Evolutionary conservation across 495 filamentous ascomycete species (phyloP).

Genomic region (Neurospora sublineolata): DNA sequence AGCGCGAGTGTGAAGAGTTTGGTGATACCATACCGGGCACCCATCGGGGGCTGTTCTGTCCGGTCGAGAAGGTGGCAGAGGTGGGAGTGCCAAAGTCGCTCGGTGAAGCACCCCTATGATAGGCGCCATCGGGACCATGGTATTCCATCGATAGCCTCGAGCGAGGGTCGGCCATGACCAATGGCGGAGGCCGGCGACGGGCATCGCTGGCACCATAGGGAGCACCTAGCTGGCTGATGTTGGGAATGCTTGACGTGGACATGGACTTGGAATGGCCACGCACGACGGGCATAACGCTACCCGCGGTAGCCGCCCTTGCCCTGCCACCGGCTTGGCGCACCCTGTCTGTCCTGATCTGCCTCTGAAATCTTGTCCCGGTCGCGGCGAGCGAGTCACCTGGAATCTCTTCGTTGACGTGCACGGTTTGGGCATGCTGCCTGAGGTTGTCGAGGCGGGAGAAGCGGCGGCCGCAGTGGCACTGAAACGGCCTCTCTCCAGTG

Average conservation of each 20-base stretch:
- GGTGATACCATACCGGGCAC: constrained; percentile 55
- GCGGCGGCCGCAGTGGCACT: constrained; percentile 87
- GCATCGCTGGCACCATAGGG: constrained; percentile 51
- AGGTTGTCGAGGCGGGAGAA: constrained; percentile 97
- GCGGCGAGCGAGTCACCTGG: constrained; percentile 87
- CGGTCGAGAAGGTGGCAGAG: constrained; percentile 62
- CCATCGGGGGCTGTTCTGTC: constrained; percentile 62
- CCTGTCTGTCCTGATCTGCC: constrained; percentile 72
- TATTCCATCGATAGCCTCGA: constrained; percentile 54
- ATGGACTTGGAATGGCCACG: constrained; percentile 74
- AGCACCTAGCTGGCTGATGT: constrained; percentile 62
- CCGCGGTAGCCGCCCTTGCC: constrained; percentile 64
- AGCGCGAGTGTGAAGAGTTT: constrained; percentile 50
- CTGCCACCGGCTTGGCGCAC: constrained; percentile 61
- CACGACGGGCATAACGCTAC: constrained; percentile 46
- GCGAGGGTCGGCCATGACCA: constrained; percentile 65
- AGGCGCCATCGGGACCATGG: constrained; percentile 38
- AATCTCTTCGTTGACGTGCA: constrained; percentile 96
- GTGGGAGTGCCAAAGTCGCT: constrained; percentile 67
- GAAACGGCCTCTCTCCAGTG: constrained; percentile 92
- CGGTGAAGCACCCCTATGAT: constrained; percentile 47
- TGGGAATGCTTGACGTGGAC: constrained; percentile 59
- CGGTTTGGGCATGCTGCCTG: constrained; percentile 92
- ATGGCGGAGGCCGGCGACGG: constrained; percentile 63
- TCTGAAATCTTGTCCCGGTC: constrained; percentile 84